These are phyloP conservation scores for Teratosphaeriaceae sp. DNA, from an alignment of 2,329 filamentous ascomycete species.

Conservation along the genomic window DNA sequence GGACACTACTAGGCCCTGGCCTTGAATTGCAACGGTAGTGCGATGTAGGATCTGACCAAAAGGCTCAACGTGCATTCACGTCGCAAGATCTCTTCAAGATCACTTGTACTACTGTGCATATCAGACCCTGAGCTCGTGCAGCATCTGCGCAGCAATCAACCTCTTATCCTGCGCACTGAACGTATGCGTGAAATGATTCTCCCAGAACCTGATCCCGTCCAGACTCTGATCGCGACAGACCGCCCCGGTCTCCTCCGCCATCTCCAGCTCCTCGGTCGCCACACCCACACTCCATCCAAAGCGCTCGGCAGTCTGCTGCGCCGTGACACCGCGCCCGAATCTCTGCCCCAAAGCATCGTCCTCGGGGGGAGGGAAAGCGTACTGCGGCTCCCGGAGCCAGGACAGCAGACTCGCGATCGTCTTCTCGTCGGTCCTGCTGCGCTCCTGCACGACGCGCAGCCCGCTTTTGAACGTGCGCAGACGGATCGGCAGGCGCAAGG, in stretches of 20 bases:
- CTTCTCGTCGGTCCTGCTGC: constrained; percentile 83
- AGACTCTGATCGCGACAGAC: constrained; percentile 88
- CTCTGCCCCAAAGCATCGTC: constrained; percentile 66
- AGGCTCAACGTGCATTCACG: too few species aligned
- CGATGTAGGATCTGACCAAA: too few species aligned
- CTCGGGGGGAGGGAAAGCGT: constrained; percentile 31
- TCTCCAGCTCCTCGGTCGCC: constrained; percentile 88
- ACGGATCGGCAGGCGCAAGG: constrained; percentile 75
- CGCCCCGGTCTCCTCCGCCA: constrained; percentile 87
- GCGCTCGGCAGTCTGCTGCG: constrained; percentile 77
- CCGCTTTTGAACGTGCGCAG: constrained; percentile 87
- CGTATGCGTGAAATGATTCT: constrained; percentile 49
- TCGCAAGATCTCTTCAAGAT: too few species aligned
- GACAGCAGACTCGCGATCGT: constrained; percentile 68
- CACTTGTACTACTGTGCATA: too few species aligned
- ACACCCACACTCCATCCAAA: constrained; percentile 98
- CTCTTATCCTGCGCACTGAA: constrained; percentile 1
- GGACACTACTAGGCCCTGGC: constrained; percentile 48
- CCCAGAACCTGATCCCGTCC: constrained; percentile 89
- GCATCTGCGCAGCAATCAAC: constrained; percentile 5
- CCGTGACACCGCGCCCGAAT: constrained; percentile 82
- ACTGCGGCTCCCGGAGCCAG: constrained; percentile 61
- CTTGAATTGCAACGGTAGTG: too few species aligned
- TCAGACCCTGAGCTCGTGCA: constrained; percentile 5
- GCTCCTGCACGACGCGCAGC: constrained; percentile 85